These are phyloP conservation scores for Tanacetum coccineum DNA, from an alignment of 129 eudicot species.

Conservation along the genomic window DNA sequence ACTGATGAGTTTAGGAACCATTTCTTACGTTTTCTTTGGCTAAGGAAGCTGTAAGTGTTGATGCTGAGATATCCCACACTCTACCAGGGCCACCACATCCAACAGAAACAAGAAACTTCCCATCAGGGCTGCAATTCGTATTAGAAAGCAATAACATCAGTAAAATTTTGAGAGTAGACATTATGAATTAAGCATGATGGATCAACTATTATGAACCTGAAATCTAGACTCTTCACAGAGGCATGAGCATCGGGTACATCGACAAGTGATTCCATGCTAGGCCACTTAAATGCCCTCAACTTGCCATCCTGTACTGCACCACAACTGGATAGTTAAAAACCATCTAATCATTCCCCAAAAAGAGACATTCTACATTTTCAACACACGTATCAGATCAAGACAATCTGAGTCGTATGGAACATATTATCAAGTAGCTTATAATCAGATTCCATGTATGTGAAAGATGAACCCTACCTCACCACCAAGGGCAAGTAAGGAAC, in stretches of 20 bases:
- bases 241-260: slow-evolving; percentile 64
- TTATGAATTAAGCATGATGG: background rate
- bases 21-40: slow-evolving; percentile 60
- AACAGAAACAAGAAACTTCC: slow-evolving; percentile 80
- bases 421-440: background rate
- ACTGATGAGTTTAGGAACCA: background rate
- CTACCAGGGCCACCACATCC: slow-evolving; percentile 87
- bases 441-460: no score
- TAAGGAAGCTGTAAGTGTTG: slow-evolving; percentile 61
- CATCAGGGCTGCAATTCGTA: slow-evolving; percentile 69
- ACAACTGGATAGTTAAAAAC: slow-evolving; percentile 33
- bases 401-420: background rate
- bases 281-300: slow-evolving; percentile 96
- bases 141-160: slow-evolving; percentile 5
- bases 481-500: no score
- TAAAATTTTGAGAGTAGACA: background rate
- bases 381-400: background rate
- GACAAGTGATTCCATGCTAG: slow-evolving; percentile 65
- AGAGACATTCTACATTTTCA: background rate
- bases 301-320: slow-evolving; percentile 98
- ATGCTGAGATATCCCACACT: slow-evolving; percentile 72
- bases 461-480: no score
- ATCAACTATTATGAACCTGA: slow-evolving; percentile 29
- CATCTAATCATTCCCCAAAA: background rate
- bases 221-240: slow-evolving; percentile 80